Conservation (phyloP, 768 basidiomycete genomes). For the Nidula microcarpa region DNA sequence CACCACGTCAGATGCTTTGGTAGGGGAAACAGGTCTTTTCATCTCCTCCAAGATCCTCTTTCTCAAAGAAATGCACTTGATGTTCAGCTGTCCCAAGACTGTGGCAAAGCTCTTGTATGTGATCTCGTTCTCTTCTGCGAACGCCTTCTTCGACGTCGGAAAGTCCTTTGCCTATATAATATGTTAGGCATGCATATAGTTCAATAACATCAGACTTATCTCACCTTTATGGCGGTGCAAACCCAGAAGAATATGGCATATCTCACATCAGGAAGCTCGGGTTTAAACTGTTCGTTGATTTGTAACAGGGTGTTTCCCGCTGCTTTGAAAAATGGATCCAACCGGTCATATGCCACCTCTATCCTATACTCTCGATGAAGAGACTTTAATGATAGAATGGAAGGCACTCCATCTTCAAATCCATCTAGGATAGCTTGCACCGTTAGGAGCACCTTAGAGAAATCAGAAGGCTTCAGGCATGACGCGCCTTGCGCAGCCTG, state of each 20-base stretch:
- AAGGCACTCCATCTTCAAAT: background rate
- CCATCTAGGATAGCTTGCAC: background rate
- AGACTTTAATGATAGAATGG: background rate
- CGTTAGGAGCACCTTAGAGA: conserved; percentile 1
- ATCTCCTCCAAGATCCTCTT: too few species aligned
- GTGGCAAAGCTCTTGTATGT: background rate
- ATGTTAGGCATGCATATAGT: background rate
- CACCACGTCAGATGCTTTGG: too few species aligned
- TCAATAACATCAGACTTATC: background rate
- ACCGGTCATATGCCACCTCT: background rate
- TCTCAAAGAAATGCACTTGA: background rate
- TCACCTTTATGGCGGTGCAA: background rate
- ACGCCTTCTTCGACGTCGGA: background rate
- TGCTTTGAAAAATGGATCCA: background rate
- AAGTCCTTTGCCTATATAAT: background rate
- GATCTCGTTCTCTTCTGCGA: background rate
- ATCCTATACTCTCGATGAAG: background rate
- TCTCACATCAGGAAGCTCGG: background rate
- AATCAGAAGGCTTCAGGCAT: background rate
- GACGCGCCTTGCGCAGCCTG: background rate
- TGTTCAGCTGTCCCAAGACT: background rate
- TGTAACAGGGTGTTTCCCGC: background rate
- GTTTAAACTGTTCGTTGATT: background rate
- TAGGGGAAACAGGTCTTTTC: too few species aligned
- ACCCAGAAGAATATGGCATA: conserved; percentile 1